phyloP scores from a whole-genome alignment of 2,329 filamentous ascomycete genomes.

The Scorias spongiosa region DNA sequence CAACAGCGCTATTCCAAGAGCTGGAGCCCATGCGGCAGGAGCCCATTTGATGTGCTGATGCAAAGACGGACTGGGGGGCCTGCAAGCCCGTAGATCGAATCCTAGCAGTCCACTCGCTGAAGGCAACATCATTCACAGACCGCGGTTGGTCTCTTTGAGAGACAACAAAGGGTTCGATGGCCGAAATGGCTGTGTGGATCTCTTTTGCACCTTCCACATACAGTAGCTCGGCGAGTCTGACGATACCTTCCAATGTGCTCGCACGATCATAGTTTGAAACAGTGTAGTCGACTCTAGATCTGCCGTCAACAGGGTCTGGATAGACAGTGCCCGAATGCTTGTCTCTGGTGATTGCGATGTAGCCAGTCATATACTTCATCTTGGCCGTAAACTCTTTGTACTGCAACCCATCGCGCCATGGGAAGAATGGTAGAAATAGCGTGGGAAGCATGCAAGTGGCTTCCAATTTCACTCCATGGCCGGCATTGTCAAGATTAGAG shows the following conservation, averaged over 20 bases:
- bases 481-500: constrained; percentile 64
- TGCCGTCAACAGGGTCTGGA: constrained; percentile 44
- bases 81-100: constrained; percentile 36
- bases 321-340: constrained; percentile 61
- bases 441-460: constrained; percentile 60
- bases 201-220: constrained; percentile 69
- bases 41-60: constrained; percentile 71
- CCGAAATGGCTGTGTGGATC: constrained; percentile 52
- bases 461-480: constrained; percentile 75
- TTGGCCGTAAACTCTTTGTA: constrained; percentile 58
- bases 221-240: constrained; percentile 59
- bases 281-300: constrained; percentile 53
- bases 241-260: constrained; percentile 54
- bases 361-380: constrained; percentile 53
- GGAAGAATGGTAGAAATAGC: constrained; percentile 44
- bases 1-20: constrained; percentile 28
- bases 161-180: constrained; percentile 47
- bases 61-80: constrained; percentile 38
- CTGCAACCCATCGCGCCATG: constrained; percentile 53
- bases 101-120: constrained; percentile 44
- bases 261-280: constrained; percentile 56
- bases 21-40: constrained; percentile 53
- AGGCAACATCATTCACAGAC: constrained; percentile 40
- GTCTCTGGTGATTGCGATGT: constrained; percentile 62
- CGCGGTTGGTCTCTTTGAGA: constrained; percentile 6